Evolutionary conservation across 768 basidiomycete genomes (phyloP), one percentile per base, ranked within the genome.

Genomic region (Macrolepiota fuliginosa): DNA sequence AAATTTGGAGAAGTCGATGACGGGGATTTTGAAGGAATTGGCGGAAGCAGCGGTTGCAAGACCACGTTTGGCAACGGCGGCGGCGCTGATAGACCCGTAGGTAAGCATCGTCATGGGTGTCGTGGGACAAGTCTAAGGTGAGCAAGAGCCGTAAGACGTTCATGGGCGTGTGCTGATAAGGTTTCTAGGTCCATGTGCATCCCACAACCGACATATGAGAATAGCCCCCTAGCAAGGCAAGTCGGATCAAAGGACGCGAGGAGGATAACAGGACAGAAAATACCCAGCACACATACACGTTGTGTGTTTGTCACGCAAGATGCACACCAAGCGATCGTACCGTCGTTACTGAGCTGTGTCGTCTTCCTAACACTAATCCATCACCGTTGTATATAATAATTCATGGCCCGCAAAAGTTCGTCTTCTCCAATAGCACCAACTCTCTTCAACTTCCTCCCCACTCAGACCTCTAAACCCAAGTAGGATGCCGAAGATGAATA

Each of bases 1-100:
- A 70, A 88, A 92, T 59, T 83, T 86, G 66, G 83, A 78, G 65
- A 95, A 93, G 76, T 93, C 85, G 66, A 94, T 84, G 29, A 93
- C 76, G 27, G 93, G 93, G 56, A 94, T 92, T 36, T 75, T 76
- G 68, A 89, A 88, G 25, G 72, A 67, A 25, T 52, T 63, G 56
- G 67, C 58, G 32, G 64, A 67, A 11, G 70, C 64, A 25, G 67
- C 46, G 45, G 71, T 76, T 35, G 70, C 73, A 36, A 72, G 69
- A 47, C 65, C 64, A 45, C 75, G 73, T 39, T 62, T 70, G 12
- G 24, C 62, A 27, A 58, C 54, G 22, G 65, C 27, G 45, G 68
- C 35, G 36, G 72, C 56, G 42, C 17, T 27, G 36, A 70, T 68
- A 6, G 66, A 58, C 54, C 70, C 71, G 62, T 65, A 49, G 36